Evolutionary conservation across 495 filamentous ascomycete genomes (phyloP).

Genomic region (Penicillium nucicola): DNA sequence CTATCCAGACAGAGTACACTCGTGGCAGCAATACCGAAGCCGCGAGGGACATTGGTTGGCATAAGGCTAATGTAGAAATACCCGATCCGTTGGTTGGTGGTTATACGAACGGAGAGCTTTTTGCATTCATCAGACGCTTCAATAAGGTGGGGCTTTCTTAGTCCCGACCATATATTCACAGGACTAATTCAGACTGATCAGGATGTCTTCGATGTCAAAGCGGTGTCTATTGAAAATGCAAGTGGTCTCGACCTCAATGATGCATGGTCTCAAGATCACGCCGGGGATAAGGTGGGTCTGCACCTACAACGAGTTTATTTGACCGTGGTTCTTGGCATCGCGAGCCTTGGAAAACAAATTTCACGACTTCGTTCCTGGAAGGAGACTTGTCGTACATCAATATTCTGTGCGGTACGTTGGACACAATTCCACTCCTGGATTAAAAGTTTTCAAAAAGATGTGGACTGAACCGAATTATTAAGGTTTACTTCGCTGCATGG

Average conservation of each 20-base stretch:
- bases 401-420: conserved; percentile 43
- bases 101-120: conserved; percentile 69
- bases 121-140: conserved; percentile 69
- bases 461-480: conserved; percentile 14
- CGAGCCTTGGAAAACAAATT: conserved; percentile 65
- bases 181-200: conserved; percentile 19
- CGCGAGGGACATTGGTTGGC: conserved; percentile 68
- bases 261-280: conserved; percentile 73
- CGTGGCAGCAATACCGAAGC: conserved; percentile 30
- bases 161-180: background rate
- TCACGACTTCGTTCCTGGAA: conserved; percentile 69
- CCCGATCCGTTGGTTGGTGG: conserved; percentile 63
- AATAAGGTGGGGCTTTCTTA: conserved; percentile 55
- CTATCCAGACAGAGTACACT: conserved; percentile 1
- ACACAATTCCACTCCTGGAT: background rate
- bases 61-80: conserved; percentile 54
- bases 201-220: conserved; percentile 79
- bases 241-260: conserved; percentile 71
- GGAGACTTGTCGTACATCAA: conserved; percentile 59
- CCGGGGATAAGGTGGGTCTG: conserved; percentile 70
- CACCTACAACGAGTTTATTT: conserved; percentile 76
- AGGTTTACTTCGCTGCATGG: conserved; percentile 68
- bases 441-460: background rate
- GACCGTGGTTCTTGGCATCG: conserved; percentile 64
- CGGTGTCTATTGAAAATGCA: conserved; percentile 42